phyloP scores from a whole-genome alignment of 2,329 filamentous ascomycete species.

The Orbilia quercus region DNA sequence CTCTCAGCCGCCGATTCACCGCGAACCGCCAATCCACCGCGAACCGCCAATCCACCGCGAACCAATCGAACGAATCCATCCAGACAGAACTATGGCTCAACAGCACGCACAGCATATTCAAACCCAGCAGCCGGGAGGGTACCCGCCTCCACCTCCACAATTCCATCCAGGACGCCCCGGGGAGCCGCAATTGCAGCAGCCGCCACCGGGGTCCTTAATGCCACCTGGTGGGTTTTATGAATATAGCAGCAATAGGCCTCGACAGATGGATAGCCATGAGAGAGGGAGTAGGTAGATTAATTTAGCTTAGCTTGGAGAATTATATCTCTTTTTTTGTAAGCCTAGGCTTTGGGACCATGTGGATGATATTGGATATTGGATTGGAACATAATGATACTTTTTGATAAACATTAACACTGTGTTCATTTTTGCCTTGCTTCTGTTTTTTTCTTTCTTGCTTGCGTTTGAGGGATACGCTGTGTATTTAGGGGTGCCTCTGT shows the following conservation, averaged over 20 bases:
- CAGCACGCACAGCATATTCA: constrained; percentile 53
- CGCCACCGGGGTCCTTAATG: constrained; percentile 25
- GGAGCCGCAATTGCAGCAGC: constrained; percentile 24
- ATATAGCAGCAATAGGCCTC: constrained; percentile 24
- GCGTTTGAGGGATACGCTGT: too few relatives aligned
- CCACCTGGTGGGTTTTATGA: constrained; percentile 32
- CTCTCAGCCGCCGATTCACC: constrained; percentile 48
- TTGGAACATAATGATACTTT: too few relatives aligned
- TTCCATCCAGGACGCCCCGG: constrained; percentile 34
- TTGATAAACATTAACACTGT: too few relatives aligned
- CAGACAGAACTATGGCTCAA: constrained; percentile 48
- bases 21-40: constrained; percentile 18
- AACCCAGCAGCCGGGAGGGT: constrained; percentile 38
- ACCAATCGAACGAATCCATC: constrained; percentile 48
- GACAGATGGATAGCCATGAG: constrained; percentile 54
- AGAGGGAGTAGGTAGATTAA: constrained; percentile 36
- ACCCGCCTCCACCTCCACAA: constrained; percentile 47
- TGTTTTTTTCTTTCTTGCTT: too few relatives aligned
- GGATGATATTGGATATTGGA: too few relatives aligned
- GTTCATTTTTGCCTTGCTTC: too few relatives aligned
- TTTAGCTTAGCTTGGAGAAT: too few relatives aligned
- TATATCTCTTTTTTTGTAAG: too few relatives aligned
- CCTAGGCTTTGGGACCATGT: too few relatives aligned
- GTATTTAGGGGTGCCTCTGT: too few relatives aligned
- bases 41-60: constrained; percentile 16